Evolutionary conservation across 306 rosid genomes (phyloP).

Genomic region (Leucaena leucocephala): DNA sequence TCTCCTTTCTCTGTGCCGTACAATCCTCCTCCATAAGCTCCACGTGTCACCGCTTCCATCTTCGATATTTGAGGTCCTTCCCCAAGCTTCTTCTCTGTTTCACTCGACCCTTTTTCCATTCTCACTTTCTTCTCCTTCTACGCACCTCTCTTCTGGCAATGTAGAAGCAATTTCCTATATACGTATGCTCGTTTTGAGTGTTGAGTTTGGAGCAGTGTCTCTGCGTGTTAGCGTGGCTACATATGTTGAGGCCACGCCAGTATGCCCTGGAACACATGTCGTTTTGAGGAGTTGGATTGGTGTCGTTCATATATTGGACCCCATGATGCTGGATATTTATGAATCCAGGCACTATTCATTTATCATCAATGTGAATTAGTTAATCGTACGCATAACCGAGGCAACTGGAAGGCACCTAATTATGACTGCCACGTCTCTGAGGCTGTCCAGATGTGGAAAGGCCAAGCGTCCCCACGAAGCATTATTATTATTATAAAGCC

Average conservation of each 20-base stretch:
- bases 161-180: neutral
- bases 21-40: slow-evolving; percentile 78
- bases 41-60: slow-evolving; percentile 60
- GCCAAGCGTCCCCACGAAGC: neutral
- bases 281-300: neutral
- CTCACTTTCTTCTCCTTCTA: neutral
- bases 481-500: neutral
- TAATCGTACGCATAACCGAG: neutral
- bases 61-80: slow-evolving; percentile 55
- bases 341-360: no score
- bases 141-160: no score
- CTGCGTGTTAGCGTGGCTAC: slow-evolving; percentile 26
- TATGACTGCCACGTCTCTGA: neutral
- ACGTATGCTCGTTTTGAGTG: neutral
- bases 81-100: slow-evolving; percentile 38
- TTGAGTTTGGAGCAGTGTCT: slow-evolving; percentile 23
- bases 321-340: neutral
- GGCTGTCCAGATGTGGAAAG: neutral
- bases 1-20: slow-evolving; percentile 48
- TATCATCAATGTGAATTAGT: no score
- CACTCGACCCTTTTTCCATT: neutral
- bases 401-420: neutral
- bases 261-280: slow-evolving; percentile 8
- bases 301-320: neutral
- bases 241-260: slow-evolving; percentile 8